A percentile compares a stretch with the other conserved stretches of the same genome.
These are phyloP conservation scores for Hyaloscypha variabilis DNA, from an alignment of 495 filamentous ascomycete genomes.

Conservation along the genomic window DNA sequence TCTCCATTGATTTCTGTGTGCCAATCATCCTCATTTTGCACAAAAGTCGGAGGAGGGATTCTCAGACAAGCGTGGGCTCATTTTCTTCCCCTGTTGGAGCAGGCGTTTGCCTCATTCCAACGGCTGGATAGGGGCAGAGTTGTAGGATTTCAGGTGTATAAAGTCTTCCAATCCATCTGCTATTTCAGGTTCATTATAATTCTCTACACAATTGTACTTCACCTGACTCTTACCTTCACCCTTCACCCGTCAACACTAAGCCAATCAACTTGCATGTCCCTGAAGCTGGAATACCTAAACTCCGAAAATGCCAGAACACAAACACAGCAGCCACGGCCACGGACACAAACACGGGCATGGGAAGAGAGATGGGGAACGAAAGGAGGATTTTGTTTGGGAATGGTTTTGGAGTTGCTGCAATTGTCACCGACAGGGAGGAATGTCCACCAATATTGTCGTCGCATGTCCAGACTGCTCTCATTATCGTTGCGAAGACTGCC, in stretches of 20 bases:
- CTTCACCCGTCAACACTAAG: too few species aligned
- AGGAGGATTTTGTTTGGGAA: neutral
- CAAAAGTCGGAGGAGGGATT: neutral
- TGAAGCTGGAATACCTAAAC: too few species aligned
- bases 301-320: neutral
- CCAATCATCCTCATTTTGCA: neutral
- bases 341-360: neutral
- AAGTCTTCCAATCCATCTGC: neutral
- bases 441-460: neutral
- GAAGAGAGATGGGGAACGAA: neutral
- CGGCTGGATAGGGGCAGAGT: too few species aligned
- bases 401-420: constrained; percentile 1
- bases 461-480: neutral
- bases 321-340: neutral
- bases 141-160: neutral
- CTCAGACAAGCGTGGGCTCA: neutral
- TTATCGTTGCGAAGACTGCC: neutral
- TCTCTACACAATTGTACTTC: too few species aligned
- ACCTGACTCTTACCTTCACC: too few species aligned
- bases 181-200: too few species aligned
- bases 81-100: neutral
- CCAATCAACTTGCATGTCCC: too few species aligned
- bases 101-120: too few species aligned
- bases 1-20: neutral
- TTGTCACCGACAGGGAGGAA: neutral